These are phyloP conservation scores for Aechmea fasciata DNA, from an alignment of 176 grass and related monocot genomes.

Conservation along the genomic window DNA sequence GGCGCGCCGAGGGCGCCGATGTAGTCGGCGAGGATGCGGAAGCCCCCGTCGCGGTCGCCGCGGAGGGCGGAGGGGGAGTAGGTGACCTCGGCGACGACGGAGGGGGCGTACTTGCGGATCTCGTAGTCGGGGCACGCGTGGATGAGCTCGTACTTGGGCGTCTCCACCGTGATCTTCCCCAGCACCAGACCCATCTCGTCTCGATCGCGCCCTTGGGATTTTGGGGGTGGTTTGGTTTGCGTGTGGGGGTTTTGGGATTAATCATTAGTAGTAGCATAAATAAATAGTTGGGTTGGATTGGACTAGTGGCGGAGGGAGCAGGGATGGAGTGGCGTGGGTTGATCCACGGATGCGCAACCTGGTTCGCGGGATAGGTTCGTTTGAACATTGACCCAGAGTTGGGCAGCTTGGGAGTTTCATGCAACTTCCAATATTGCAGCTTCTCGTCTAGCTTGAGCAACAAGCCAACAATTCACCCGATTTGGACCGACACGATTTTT, in stretches of 20 bases:
- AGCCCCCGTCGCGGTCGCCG: slow-evolving; percentile 61
- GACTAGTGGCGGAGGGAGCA: slow-evolving; percentile 32
- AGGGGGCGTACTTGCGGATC: slow-evolving; percentile 65
- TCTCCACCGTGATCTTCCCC: slow-evolving; percentile 83
- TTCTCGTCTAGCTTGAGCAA: too few species aligned
- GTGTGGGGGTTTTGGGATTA: neutral
- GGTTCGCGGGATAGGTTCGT: neutral
- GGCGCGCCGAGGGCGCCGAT: slow-evolving; percentile 78
- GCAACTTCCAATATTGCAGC: neutral
- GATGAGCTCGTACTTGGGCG: slow-evolving; percentile 75
- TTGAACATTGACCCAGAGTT: neutral
- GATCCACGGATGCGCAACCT: slow-evolving; percentile 31
- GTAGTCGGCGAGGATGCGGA: slow-evolving; percentile 72
- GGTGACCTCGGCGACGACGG: slow-evolving; percentile 66
- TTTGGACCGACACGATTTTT: too few species aligned
- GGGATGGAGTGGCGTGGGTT: slow-evolving; percentile 24
- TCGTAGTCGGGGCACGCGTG: slow-evolving; percentile 70
- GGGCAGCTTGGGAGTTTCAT: neutral
- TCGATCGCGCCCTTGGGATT: neutral
- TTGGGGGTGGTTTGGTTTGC: neutral
- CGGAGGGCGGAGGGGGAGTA: slow-evolving; percentile 63
- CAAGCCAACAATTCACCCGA: too few species aligned
- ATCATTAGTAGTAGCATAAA: slow-evolving; percentile 20
- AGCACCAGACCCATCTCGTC: slow-evolving; percentile 62
- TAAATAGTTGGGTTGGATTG: slow-evolving; percentile 1